Conservation (phyloP, 768 basidiomycete species). For the Psilocybe subaeruginosa region DNA sequence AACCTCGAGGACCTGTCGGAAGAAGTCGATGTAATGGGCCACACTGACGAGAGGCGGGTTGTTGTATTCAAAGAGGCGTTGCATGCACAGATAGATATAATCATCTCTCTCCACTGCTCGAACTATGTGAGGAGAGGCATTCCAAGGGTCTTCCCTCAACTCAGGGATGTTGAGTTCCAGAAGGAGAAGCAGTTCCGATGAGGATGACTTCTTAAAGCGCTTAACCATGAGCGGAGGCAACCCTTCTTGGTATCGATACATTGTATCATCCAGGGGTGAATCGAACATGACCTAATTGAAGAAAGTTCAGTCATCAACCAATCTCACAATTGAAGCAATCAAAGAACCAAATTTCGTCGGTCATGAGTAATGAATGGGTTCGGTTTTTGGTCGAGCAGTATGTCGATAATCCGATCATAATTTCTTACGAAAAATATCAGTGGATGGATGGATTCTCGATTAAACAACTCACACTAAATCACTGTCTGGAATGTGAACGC, state of each 20-base stretch:
- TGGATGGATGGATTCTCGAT: neutral
- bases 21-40: constrained; percentile 53
- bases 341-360: constrained; percentile 24
- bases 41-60: constrained; percentile 48
- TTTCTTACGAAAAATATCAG: neutral
- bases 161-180: constrained; percentile 47
- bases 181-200: constrained; percentile 42
- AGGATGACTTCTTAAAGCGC: constrained; percentile 31
- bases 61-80: constrained; percentile 46
- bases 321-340: neutral
- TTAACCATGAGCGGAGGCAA: constrained; percentile 42
- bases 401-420: constrained; percentile 26
- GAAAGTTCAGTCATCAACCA: neutral
- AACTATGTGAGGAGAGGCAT: constrained; percentile 50
- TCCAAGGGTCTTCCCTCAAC: constrained; percentile 55
- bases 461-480: constrained; percentile 13
- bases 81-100: constrained; percentile 45
- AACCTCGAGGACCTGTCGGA: constrained; percentile 54
- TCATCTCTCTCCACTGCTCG: constrained; percentile 45
- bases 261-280: constrained; percentile 15
- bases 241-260: constrained; percentile 11
- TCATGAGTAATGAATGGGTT: constrained; percentile 23
- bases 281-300: constrained; percentile 33
- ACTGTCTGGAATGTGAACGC: constrained; percentile 19
- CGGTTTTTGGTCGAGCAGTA: constrained; percentile 19